These are phyloP conservation scores for Ophiosphaerella narmari DNA, from an alignment of 2,329 filamentous ascomycete species.

Conservation along the genomic window DNA sequence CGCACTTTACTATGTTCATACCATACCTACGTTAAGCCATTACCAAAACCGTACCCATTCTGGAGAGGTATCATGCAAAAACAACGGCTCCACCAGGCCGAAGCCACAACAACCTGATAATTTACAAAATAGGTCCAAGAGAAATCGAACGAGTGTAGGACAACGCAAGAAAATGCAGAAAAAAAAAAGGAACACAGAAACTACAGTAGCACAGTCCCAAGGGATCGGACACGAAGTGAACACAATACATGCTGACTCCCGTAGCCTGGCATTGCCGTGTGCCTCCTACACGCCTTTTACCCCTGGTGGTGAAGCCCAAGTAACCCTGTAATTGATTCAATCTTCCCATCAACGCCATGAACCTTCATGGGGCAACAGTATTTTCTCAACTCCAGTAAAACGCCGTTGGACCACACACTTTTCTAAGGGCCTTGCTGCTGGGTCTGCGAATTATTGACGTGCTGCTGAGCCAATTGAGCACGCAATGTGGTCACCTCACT, in stretches of 20 bases:
- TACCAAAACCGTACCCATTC: slow-evolving; percentile 7
- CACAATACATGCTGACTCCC: slow-evolving; percentile 1
- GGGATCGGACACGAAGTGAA: not conserved
- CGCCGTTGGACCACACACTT: not conserved
- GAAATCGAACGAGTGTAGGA: slow-evolving; percentile 2
- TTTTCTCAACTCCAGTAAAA: slow-evolving; percentile 1
- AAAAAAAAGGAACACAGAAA: not conserved
- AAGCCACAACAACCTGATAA: slow-evolving; percentile 13
- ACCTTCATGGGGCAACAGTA: not conserved
- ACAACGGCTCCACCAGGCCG: slow-evolving; percentile 5
- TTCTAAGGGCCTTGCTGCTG: slow-evolving; percentile 18
- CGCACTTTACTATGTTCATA: slow-evolving; percentile 4
- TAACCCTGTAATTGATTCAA: not conserved
- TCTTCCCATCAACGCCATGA: slow-evolving; percentile 7
- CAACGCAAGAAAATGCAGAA: not conserved
- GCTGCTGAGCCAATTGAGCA: slow-evolving; percentile 44
- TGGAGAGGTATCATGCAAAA: slow-evolving; percentile 19
- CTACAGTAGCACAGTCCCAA: slow-evolving; percentile 6
- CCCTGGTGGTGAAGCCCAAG: too few species aligned
- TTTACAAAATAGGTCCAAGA: not conserved
- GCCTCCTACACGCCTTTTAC: too few species aligned
- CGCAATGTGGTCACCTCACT: slow-evolving; percentile 50
- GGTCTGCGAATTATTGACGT: slow-evolving; percentile 31
- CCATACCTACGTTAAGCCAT: slow-evolving; percentile 1
- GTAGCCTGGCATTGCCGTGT: not conserved